Conservation (phyloP, 1,284 basidiomycete genomes). For the Pisolithus thermaeus region DNA sequence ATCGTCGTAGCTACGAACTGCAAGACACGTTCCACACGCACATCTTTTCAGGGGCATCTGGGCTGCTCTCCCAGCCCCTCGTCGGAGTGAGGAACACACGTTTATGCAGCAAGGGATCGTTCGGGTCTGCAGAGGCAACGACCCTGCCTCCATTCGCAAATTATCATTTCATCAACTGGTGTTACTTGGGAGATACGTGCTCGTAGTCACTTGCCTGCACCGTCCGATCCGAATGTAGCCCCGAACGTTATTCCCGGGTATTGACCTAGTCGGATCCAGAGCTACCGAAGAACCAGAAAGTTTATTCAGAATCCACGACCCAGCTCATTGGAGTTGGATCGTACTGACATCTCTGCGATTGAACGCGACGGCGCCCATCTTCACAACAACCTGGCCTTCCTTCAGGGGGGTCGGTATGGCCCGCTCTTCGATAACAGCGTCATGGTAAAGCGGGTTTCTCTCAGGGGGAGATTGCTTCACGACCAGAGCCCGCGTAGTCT, state of each 20-base stretch:
- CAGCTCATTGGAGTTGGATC: neutral
- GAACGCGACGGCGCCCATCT: conserved; percentile 65
- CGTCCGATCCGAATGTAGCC: conserved; percentile 66
- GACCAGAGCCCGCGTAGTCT: conserved; percentile 35
- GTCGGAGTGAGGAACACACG: conserved; percentile 74
- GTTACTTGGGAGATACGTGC: neutral
- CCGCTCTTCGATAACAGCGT: conserved; percentile 45
- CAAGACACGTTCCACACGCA: neutral
- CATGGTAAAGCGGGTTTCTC: conserved; percentile 40
- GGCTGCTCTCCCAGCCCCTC: conserved; percentile 69
- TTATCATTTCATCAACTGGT: neutral
- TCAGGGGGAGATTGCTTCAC: conserved; percentile 32
- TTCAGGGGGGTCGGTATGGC: conserved; percentile 43
- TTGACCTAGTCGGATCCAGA: conserved; percentile 68
- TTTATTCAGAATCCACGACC: neutral
- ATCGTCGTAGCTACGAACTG: conserved; percentile 5
- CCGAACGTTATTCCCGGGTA: conserved; percentile 66
- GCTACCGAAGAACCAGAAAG: conserved; percentile 31
- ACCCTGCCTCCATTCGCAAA: conserved; percentile 45
- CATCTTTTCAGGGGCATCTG: conserved; percentile 50
- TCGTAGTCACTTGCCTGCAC: conserved; percentile 46
- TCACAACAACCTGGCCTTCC: conserved; percentile 56
- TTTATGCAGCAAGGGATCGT: conserved; percentile 54
- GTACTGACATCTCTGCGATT: conserved; percentile 70
- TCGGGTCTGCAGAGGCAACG: conserved; percentile 45